Base-by-base conservation (phyloP, 2,329 filamentous ascomycete genomes). In the Ilyonectria mors-panacis region DNA sequence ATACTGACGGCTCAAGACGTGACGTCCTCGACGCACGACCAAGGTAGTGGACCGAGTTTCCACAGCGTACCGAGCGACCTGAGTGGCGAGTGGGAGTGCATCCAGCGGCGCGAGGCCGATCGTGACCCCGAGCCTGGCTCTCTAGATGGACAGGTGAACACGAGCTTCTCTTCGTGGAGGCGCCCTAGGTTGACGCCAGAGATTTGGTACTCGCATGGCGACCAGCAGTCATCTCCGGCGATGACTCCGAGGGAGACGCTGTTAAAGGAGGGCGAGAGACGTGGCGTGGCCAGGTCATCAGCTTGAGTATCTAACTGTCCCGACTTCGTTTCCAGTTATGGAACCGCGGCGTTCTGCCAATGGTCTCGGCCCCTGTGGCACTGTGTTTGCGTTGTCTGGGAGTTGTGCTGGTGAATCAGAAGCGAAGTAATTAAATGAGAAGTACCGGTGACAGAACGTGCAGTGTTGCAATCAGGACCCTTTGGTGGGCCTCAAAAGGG, bases 51-150 rank as follows among this genome's bases (percentile, higher is more conserved):
- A 47, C 12, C 45, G n/a, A 70, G 59, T 48, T 47, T 63, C n/a
- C 45, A 37, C 63, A 70, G 59, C 59, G 66, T 63, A 23, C 65
- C 59, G 21, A 67, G 57, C 42, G 67, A 69, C 56, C 51, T 66
- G 10, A 59, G 59, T 44, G 68, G 55, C 33, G 61, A 58, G 23
- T 77, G 70, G 73, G 67, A 72, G 30, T 59, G 70, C 39, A 66
- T 77, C 13, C 55, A 63, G 26, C 37, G 23, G n/a, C 66, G 56
- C 19, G 66, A 62, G 21, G 30, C 51, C n/a, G 57, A 59, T 15
- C 26, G 17, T 30, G 17, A 26, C 19, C 33, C 35, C 12, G 17
- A 63, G 26, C 44, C 58, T 19, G 57, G 54, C 30, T 55, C 45
- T 39, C 23, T 45, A 6, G 51, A 62, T 21, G 28, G 45, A 28